Conservation (phyloP, 2,329 filamentous ascomycete species). For the Xylaria sp. region DNA sequence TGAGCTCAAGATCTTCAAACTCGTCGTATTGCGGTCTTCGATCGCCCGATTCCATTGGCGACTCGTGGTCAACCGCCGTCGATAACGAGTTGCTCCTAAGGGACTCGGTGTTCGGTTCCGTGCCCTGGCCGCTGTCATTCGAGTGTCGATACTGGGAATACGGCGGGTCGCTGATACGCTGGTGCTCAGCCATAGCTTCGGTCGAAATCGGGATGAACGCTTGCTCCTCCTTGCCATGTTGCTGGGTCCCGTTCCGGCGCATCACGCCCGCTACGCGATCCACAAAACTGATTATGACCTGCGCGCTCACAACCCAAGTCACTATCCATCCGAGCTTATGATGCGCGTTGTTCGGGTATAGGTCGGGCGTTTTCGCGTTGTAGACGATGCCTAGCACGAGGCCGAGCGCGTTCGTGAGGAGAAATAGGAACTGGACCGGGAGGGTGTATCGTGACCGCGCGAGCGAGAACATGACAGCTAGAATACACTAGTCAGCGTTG, state of each 20-base stretch:
- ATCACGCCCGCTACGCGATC: constrained; percentile 59
- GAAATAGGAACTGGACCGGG: constrained; percentile 68
- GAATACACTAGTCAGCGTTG: constrained; percentile 16
- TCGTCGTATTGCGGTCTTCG: constrained; percentile 53
- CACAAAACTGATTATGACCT: constrained; percentile 69
- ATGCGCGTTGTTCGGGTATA: constrained; percentile 88
- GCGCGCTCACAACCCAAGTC: constrained; percentile 71
- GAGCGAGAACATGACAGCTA: constrained; percentile 85
- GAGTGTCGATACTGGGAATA: constrained; percentile 59
- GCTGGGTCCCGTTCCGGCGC: constrained; percentile 14
- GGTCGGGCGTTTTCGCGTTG: constrained; percentile 78
- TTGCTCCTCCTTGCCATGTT: constrained; percentile 42
- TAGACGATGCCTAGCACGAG: constrained; percentile 71
- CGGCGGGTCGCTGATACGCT: constrained; percentile 44
- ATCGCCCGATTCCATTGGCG: constrained; percentile 41
- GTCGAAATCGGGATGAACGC: constrained; percentile 66
- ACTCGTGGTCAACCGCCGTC: constrained; percentile 54
- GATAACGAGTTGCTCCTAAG: constrained; percentile 67
- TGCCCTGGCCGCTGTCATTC: constrained; percentile 74
- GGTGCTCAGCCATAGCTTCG: constrained; percentile 56
- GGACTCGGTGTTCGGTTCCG: constrained; percentile 69
- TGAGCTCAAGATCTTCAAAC: constrained; percentile 45
- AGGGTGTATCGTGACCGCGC: constrained; percentile 76
- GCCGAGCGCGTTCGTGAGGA: constrained; percentile 65
- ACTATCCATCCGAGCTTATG: constrained; percentile 85